Evolutionary conservation across 768 basidiomycete genomes (phyloP).

Genomic region (Mycena epipterygia): DNA sequence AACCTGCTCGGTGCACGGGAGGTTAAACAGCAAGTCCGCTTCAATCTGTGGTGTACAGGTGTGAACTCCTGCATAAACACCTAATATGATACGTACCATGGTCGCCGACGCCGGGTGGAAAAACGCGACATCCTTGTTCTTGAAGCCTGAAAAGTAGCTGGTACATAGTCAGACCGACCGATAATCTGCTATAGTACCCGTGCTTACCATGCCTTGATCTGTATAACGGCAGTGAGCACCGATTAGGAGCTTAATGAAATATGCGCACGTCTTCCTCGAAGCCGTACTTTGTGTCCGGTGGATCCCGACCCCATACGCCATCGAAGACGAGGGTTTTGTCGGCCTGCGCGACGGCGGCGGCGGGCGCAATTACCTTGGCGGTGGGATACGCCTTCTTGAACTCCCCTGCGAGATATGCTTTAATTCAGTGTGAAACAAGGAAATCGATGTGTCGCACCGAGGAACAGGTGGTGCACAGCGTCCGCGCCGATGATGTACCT

Average conservation of each 20-base stretch:
- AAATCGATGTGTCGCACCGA: conserved; percentile 56
- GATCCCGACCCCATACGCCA: conserved; percentile 78
- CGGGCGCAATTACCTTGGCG: conserved; percentile 80
- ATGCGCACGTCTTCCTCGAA: conserved; percentile 75
- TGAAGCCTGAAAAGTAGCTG: conserved; percentile 79
- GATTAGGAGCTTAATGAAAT: not conserved
- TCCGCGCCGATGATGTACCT: conserved; percentile 67
- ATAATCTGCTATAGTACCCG: not conserved
- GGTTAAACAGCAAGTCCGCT: conserved; percentile 88
- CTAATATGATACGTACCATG: conserved; percentile 58
- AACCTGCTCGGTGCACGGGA: conserved; percentile 85
- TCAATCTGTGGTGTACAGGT: conserved; percentile 41
- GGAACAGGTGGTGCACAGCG: conserved; percentile 69
- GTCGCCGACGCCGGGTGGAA: conserved; percentile 79
- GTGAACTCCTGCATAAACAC: not conserved
- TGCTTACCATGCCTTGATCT: conserved; percentile 66
- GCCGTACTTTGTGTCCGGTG: conserved; percentile 77
- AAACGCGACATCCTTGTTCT: conserved; percentile 88
- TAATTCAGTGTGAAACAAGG: conserved; percentile 6
- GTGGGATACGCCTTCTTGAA: conserved; percentile 78
- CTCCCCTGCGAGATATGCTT: conserved; percentile 64
- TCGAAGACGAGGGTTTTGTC: conserved; percentile 71
- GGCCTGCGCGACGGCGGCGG: conserved; percentile 62
- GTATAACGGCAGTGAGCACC: not conserved
- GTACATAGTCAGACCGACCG: not conserved